These are phyloP conservation scores for Candida nitratophila DNA, from an alignment of 805 yeast genomes.

Conservation along the genomic window DNA sequence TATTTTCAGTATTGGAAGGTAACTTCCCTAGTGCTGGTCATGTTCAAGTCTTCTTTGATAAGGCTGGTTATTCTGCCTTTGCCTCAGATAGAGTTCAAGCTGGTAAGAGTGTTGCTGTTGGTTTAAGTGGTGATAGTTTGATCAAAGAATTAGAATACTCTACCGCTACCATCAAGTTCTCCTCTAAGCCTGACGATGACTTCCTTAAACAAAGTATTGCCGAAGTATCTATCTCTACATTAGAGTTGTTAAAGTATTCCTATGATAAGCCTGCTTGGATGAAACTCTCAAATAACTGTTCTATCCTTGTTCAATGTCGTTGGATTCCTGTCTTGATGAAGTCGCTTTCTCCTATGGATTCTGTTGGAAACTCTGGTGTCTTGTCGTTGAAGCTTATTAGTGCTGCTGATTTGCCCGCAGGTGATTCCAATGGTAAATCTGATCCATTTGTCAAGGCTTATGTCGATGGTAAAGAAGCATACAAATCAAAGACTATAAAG, in stretches of 20 bases:
- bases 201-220: constrained; percentile 53
- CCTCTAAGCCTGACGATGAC: constrained; percentile 45
- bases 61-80: constrained; percentile 58
- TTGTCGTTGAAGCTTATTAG: constrained; percentile 52
- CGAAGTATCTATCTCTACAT: constrained; percentile 59
- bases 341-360: constrained; percentile 65
- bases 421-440: constrained; percentile 88
- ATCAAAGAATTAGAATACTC: constrained; percentile 78
- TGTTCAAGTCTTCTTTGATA: constrained; percentile 74
- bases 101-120: constrained; percentile 28
- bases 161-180: constrained; percentile 50
- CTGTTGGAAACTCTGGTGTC: constrained; percentile 67
- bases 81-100: constrained; percentile 45
- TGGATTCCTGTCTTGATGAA: constrained; percentile 71
- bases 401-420: constrained; percentile 69
- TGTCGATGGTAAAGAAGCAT: constrained; percentile 56
- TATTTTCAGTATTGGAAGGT: constrained; percentile 58
- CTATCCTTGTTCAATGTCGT: constrained; percentile 50
- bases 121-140: constrained; percentile 60
- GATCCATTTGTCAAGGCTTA: constrained; percentile 81
- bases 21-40: constrained; percentile 49
- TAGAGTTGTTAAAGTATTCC: constrained; percentile 56
- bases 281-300: constrained; percentile 45
- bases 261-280: constrained; percentile 55
- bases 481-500: constrained; percentile 74